A percentile compares a stretch with the other conserved stretches of the same genome.
Evolutionary conservation across 495 filamentous ascomycete genomes (phyloP).

Genomic region (Hypomontagnella submonticulosa): DNA sequence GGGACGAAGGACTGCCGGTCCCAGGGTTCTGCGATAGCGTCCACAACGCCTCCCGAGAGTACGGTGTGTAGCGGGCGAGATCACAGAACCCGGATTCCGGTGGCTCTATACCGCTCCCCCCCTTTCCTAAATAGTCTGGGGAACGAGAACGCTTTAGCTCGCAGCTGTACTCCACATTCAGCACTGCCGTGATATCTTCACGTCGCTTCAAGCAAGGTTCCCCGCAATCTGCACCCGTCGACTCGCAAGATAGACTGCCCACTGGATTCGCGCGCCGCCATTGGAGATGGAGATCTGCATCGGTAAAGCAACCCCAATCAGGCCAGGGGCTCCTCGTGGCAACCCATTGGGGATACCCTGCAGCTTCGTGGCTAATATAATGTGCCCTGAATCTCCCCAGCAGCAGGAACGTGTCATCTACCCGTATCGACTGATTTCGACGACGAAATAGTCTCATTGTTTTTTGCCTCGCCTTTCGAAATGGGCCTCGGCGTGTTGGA

Average conservation of each 20-base stretch:
- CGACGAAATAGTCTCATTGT: too few species aligned
- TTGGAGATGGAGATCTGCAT: not conserved
- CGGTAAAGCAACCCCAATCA: slow-evolving; percentile 18
- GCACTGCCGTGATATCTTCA: slow-evolving; percentile 43
- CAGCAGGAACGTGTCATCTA: not conserved
- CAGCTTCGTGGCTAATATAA: slow-evolving; percentile 25
- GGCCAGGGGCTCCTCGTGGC: slow-evolving; percentile 1
- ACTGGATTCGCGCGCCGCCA: slow-evolving; percentile 14
- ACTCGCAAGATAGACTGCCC: slow-evolving; percentile 15
- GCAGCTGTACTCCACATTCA: not conserved
- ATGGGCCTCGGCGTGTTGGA: slow-evolving; percentile 47
- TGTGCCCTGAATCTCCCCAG: not conserved
- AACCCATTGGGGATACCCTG: slow-evolving; percentile 16
- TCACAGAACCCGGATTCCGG: too few species aligned
- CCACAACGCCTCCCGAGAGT: too few species aligned
- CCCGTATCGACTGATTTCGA: too few species aligned
- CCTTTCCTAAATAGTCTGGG: not conserved
- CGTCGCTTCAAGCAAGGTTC: slow-evolving; percentile 38
- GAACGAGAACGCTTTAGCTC: slow-evolving; percentile 1
- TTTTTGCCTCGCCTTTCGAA: not conserved
- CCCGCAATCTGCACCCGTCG: slow-evolving; percentile 29
- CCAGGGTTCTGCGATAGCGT: too few species aligned
- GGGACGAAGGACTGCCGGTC: too few species aligned
- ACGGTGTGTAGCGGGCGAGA: too few species aligned
- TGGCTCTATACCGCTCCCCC: too few species aligned